These are phyloP conservation scores for Vitis riparia DNA, from an alignment of 164 flowering plant species.

Conservation along the genomic window DNA sequence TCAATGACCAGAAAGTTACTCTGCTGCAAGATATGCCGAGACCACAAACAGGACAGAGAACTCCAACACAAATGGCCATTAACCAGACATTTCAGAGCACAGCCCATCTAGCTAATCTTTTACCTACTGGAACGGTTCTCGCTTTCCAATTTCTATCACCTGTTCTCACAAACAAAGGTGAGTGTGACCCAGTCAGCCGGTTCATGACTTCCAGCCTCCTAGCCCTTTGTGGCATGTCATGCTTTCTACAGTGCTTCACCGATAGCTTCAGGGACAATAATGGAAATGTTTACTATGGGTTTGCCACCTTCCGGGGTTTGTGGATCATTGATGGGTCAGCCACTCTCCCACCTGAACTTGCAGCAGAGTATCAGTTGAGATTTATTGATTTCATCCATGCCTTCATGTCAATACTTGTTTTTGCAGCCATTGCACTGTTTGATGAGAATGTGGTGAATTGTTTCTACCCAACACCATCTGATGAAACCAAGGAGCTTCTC, in stretches of 20 bases:
- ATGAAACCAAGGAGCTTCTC: constrained; percentile 33
- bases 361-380: constrained; percentile 25
- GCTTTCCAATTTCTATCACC: constrained; percentile 70
- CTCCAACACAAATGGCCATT: constrained; percentile 48
- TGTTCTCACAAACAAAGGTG: constrained; percentile 53
- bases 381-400: constrained; percentile 47
- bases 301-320: constrained; percentile 41
- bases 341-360: constrained; percentile 26
- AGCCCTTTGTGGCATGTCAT: constrained; percentile 52
- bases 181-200: constrained; percentile 44
- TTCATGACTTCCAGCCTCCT: constrained; percentile 49
- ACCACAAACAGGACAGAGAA: constrained; percentile 29
- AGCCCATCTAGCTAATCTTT: constrained; percentile 61
- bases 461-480: constrained; percentile 42
- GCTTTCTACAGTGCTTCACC: constrained; percentile 54
- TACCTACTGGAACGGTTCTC: constrained; percentile 70
- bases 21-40: constrained; percentile 25
- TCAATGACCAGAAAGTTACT: constrained; percentile 28
- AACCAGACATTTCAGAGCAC: constrained; percentile 65
- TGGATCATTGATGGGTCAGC: constrained; percentile 52
- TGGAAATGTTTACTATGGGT: constrained; percentile 44
- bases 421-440: constrained; percentile 43
- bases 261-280: constrained; percentile 56
- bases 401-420: constrained; percentile 41
- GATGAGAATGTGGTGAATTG: constrained; percentile 42